These are phyloP conservation scores for Salix arbutifolia DNA, from an alignment of 345 rosid genomes.

Conservation along the genomic window DNA sequence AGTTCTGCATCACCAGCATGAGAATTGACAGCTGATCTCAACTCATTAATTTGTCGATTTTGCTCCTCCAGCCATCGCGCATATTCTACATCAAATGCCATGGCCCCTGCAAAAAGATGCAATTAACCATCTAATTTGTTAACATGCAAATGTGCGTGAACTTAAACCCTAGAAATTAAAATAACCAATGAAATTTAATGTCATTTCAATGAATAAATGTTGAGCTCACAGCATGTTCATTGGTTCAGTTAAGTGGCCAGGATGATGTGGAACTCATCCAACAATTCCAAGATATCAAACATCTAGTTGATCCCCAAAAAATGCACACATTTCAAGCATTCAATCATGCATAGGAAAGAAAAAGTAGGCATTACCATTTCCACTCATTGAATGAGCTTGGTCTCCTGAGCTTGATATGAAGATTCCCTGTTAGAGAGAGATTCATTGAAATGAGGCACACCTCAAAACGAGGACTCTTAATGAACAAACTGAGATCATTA, in stretches of 20 bases:
- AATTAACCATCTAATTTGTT: slow-evolving; percentile 2
- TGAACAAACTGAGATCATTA: background rate
- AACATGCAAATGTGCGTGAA: background rate
- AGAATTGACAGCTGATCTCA: slow-evolving; percentile 85
- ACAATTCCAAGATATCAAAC: background rate
- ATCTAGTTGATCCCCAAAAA: background rate
- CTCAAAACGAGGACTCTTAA: background rate
- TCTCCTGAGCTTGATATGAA: slow-evolving; percentile 96
- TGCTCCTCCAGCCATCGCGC: slow-evolving; percentile 94
- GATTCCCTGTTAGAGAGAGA: slow-evolving; percentile 53
- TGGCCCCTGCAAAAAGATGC: slow-evolving; percentile 62
- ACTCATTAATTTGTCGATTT: slow-evolving; percentile 75
- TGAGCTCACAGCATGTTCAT: background rate
- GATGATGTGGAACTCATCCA: background rate
- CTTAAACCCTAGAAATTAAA: background rate
- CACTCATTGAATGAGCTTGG: slow-evolving; percentile 83
- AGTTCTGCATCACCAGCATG: slow-evolving; percentile 97
- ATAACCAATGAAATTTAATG: background rate
- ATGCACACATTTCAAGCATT: background rate
- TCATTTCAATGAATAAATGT: background rate
- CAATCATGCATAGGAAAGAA: background rate
- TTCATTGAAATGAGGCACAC: slow-evolving; percentile 1
- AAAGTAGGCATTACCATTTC: slow-evolving; percentile 62
- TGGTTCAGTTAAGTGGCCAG: background rate
- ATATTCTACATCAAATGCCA: slow-evolving; percentile 95